Conservation (phyloP, 176 grass and related monocot genomes). For the Ampelocalamus luodianensis region DNA sequence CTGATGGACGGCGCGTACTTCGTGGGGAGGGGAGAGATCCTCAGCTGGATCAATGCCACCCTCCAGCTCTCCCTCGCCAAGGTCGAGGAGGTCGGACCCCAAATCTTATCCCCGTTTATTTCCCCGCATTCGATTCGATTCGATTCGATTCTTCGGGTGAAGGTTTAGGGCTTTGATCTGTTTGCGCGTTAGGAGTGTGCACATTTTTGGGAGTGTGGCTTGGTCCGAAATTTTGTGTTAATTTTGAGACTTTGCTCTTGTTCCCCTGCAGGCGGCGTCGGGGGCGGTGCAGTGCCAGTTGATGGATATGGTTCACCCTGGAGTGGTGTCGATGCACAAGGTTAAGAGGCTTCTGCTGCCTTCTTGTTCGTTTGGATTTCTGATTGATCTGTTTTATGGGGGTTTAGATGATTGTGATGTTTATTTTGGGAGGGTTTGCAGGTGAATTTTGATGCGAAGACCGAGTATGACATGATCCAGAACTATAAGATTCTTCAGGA, state of each 20-base stretch:
- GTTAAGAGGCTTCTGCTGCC: constrained; percentile 24
- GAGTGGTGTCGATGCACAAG: constrained; percentile 93
- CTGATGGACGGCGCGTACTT: constrained; percentile 97
- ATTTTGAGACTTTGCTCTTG: neutral
- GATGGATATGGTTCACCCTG: constrained; percentile 92
- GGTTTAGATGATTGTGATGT: neutral
- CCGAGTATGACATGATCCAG: constrained; percentile 94
- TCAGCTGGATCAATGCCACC: constrained; percentile 86
- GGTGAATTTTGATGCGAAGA: constrained; percentile 97
- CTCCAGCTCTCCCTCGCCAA: constrained; percentile 81
- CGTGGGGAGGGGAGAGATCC: constrained; percentile 91
- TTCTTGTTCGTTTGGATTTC: neutral
- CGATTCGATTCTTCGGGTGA: neutral
- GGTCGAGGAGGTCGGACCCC: constrained; percentile 77
- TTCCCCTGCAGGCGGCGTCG: constrained; percentile 68
- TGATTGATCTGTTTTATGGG: neutral
- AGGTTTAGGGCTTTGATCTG: neutral
- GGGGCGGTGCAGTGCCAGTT: constrained; percentile 92
- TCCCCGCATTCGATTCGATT: neutral
- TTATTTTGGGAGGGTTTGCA: constrained; percentile 31
- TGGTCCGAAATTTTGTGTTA: neutral
- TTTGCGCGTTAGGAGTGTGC: neutral
- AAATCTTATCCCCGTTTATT: neutral
- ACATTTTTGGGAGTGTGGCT: neutral
- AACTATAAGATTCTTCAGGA: constrained; percentile 96